Base-by-base conservation (phyloP, 2,329 filamentous ascomycete genomes). In the Stagonosporopsis tanaceti region DNA sequence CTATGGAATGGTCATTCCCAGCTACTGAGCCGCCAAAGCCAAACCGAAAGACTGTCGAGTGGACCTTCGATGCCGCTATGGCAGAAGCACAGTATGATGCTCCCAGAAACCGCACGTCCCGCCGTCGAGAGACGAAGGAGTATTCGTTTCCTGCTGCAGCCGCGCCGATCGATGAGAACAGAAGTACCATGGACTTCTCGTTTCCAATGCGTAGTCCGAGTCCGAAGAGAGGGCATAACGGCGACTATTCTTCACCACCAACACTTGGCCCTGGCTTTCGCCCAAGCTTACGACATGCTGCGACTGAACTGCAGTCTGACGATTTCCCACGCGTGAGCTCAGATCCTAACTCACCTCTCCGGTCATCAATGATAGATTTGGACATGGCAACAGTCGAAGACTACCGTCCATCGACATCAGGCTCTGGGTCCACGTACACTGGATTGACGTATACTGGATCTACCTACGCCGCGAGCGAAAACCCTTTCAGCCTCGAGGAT, bases 401-500 rank as follows among this genome's bases (percentile, higher is more conserved):
- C 34, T 75, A 78, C 42, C 77, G 80, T 5, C 80, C 80, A 3
- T 77, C 77, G 0, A 80, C 80, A 0, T 76, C 80, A 4, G 74
- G 70, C 42, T 80, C 75, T 12, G 67, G 70, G 39, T 65, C 67
- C 9, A 71, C 76, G n/a, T 34, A 34, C 14, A 34, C 32, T 2
- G 32, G 32, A 7, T n/a, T 34, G 14, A 34, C 32, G 0, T 70
- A 74, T 53, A 75, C 62, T 53, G 75, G 68, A 37, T 71, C 71
- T 12, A 66, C 63, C 15, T 67, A 66, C 44, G 78, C 74, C 20
- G 76, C 76, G 37, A 78, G 74, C 50, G 79, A 79, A 4, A 79
- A 82, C 53, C 80, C 80, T 0, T 83, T 83, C 62, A 80, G 82
- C 63, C 75, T 82, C 6, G 81, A 82, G 61, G 79, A 82, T 48